Conservation (phyloP, 2,329 filamentous ascomycete species). For the Exserohilum rostratum region DNA sequence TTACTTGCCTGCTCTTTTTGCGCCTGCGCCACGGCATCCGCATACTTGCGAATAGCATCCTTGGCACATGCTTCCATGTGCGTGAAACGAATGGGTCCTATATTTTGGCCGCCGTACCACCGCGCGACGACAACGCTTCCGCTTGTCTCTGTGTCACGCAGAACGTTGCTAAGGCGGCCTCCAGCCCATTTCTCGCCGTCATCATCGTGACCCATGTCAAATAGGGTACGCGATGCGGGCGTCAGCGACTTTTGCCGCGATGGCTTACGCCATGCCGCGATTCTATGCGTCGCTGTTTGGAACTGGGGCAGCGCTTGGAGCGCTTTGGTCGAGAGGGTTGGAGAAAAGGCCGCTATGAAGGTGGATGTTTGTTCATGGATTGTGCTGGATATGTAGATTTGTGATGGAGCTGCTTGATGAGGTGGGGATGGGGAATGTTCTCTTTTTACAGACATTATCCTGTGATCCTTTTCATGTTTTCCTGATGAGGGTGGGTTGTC, state of each 20-base stretch:
- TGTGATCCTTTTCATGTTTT: neutral
- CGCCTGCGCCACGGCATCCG: slow-evolving; percentile 37
- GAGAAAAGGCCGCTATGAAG: slow-evolving; percentile 59
- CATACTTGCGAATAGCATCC: slow-evolving; percentile 55
- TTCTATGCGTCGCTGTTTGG: slow-evolving; percentile 56
- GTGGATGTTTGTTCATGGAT: slow-evolving; percentile 59
- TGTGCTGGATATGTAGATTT: slow-evolving; percentile 53
- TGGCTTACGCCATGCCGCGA: slow-evolving; percentile 58
- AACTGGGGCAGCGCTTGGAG: slow-evolving; percentile 55
- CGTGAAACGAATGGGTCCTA: slow-evolving; percentile 60
- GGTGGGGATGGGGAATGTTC: slow-evolving; percentile 25
- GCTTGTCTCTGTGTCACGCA: slow-evolving; percentile 52
- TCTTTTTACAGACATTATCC: slow-evolving; percentile 42
- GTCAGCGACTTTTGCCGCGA: slow-evolving; percentile 56
- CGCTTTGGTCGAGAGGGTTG: slow-evolving; percentile 47
- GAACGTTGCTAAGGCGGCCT: slow-evolving; percentile 54
- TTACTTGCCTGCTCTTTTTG: slow-evolving; percentile 46
- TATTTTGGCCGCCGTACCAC: slow-evolving; percentile 61
- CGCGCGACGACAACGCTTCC: slow-evolving; percentile 60
- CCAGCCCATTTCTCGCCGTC: slow-evolving; percentile 62
- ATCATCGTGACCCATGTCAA: slow-evolving; percentile 57
- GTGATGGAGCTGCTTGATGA: slow-evolving; percentile 5
- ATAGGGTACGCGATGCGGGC: slow-evolving; percentile 44
- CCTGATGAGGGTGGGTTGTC: neutral
- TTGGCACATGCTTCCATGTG: slow-evolving; percentile 59